Base-by-base conservation (phyloP, 176 grass and related monocot genomes). In the Phoenix roebelenii region DNA sequence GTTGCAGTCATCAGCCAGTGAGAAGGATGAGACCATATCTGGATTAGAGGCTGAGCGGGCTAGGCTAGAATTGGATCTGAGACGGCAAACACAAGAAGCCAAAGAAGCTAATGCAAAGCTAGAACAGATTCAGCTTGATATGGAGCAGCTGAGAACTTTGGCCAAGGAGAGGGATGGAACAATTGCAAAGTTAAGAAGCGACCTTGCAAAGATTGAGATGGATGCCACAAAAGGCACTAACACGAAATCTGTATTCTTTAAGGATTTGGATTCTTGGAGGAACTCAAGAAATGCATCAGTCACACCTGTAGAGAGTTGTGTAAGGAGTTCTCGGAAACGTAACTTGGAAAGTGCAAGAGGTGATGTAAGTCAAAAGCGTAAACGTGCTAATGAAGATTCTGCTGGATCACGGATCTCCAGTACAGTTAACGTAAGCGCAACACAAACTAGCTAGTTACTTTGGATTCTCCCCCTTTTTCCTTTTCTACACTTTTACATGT, bases 381-480 rank as follows among this genome's bases (percentile, higher is more conserved):
- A 75, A 60, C 63, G 51, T 54, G 44, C 57, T 77, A 7, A n/a
- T 44, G 29, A 57, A 51, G 56, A 20, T 20, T 59, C 68, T 62
- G 17, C 51, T 73, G 50, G 3, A 54, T 48, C 71, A 63, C 25
- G 30, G 26, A 14, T 28, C 29, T 73, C 64, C 3, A 52, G 67
- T 3, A 28, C 70, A 18, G 63, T 56, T 10, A 14, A 53, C 72
- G 81, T 89, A 66, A 89, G 86, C 78, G 73, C 80, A 77, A 76
- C 56, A 18, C 19, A 44, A 25, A 83, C 52, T 26, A 39, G 39
- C 55, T 59, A 63, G 7, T 57, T 26, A 58, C 0, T 64, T 57
- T n/a, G 30, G 23, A 26, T 22, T 3, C n/a, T 19, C 7, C 18
- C 12, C 15, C 24, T 58, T 50, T 17, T 49, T 3, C 10, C 55